Evolutionary conservation across 2,329 filamentous ascomycete genomes (phyloP), one percentile per base, ranked within the genome.

Genomic region (Hypoxylon sp.): DNA sequence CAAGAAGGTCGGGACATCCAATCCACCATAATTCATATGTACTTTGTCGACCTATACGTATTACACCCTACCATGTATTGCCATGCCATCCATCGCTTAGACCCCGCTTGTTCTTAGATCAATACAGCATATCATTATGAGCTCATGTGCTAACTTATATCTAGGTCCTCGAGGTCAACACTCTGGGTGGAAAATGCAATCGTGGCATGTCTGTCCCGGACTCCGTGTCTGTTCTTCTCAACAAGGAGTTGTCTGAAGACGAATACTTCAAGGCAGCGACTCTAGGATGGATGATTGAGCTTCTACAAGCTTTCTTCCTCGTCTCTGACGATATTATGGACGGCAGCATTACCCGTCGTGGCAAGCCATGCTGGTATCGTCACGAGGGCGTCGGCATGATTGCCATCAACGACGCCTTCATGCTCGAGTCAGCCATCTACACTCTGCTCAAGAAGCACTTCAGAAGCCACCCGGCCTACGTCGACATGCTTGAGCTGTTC

Each of bases 281-380:
- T 17, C 87, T 99, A 17, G 95, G 95, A 75, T 99, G 95, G 95
- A 89, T 97, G 86, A 97, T 96, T 68, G 95, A 99, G 86, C 88
- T 99, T 51, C 91, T 99, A 32, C 95, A 99, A 83, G 94, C 95
- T 70, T 98, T 97, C 86, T 98, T 99, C 88, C 89, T 99, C 62
- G 95, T 99, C 69, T 93, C 92, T 46, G 95, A 99, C 81, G 95
- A 99, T 79, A 97, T 99, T 75, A 99, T 99, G 95, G 95, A 99
- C 82, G 81, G 86, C 73, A 96, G 91, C 79, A 95, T 97, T 79
- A 99, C 95, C 59, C 93, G 95, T 64, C 93, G 95, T 71, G 94
- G 94, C 67, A 88, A 91, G 80, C 94, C 95, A 43, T 99, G 95
- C 84, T 99, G 95, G 95, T 99, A 98, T 83, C 90, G 91, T 64